Evolutionary conservation across 805 yeast genomes (phyloP).

Genomic region (Candida yuanshanica): DNA sequence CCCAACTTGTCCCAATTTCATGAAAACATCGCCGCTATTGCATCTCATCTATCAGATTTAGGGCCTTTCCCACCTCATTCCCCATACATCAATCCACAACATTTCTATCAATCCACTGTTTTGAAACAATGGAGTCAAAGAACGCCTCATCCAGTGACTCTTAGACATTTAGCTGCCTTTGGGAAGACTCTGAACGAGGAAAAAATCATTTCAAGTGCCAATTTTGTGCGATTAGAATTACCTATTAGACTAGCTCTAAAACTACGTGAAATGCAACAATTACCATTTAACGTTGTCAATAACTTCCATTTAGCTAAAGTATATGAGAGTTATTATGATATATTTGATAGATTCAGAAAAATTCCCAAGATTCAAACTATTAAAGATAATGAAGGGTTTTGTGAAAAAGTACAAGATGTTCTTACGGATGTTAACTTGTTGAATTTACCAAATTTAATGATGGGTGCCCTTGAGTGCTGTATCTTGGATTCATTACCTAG

Average conservation of each 20-base stretch:
- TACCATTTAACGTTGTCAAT: conserved; percentile 80
- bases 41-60: conserved; percentile 29
- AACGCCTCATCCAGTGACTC: conserved; percentile 81
- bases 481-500: conserved; percentile 54
- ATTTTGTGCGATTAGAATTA: conserved; percentile 80
- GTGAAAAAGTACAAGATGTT: conserved; percentile 54
- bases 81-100: conserved; percentile 54
- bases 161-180: conserved; percentile 86
- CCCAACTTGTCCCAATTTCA: conserved; percentile 33
- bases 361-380: conserved; percentile 61
- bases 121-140: conserved; percentile 57
- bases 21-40: conserved; percentile 27
- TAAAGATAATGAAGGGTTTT: conserved; percentile 71
- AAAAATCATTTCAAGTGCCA: conserved; percentile 77
- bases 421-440: conserved; percentile 71
- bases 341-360: conserved; percentile 79
- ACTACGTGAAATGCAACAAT: conserved; percentile 67
- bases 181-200: conserved; percentile 74
- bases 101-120: conserved; percentile 78
- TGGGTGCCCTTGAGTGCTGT: conserved; percentile 86
- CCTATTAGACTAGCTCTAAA: conserved; percentile 81
- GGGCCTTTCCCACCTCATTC: conserved; percentile 37
- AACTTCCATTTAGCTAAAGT: conserved; percentile 84
- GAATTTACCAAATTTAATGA: conserved; percentile 81
- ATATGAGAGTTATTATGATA: conserved; percentile 82